These are phyloP conservation scores for Crassisporium funariophilum DNA, from an alignment of 768 basidiomycete species.

Conservation along the genomic window DNA sequence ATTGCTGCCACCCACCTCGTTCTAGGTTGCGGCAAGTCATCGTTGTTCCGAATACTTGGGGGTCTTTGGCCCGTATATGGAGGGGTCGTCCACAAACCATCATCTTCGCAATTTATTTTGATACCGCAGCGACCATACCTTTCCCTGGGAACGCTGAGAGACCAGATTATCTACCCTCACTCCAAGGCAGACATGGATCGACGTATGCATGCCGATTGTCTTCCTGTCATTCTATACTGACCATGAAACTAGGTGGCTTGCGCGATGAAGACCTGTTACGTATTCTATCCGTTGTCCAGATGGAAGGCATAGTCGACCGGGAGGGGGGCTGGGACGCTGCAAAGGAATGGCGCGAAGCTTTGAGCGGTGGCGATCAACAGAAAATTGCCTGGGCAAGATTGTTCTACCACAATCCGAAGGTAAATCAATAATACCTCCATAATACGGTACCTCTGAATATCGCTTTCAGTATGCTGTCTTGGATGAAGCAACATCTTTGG, in stretches of 20 bases:
- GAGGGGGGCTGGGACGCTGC: conserved; percentile 95
- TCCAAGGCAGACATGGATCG: conserved; percentile 76
- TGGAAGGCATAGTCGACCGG: conserved; percentile 84
- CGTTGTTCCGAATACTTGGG: conserved; percentile 93
- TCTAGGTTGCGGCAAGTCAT: conserved; percentile 83
- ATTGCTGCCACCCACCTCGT: conserved; percentile 1
- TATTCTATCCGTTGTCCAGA: conserved; percentile 78
- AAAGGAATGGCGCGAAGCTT: conserved; percentile 91
- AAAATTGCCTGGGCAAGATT: conserved; percentile 96
- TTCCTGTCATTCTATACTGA: neutral
- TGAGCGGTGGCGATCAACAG: conserved; percentile 96
- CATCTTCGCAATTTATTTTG: conserved; percentile 85
- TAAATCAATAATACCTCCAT: conserved; percentile 26
- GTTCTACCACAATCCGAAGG: conserved; percentile 95
- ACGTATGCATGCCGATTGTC: conserved; percentile 46
- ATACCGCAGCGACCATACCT: conserved; percentile 97
- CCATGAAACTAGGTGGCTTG: conserved; percentile 52
- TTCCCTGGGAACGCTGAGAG: conserved; percentile 89
- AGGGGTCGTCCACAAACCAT: conserved; percentile 88
- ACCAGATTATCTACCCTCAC: conserved; percentile 97
- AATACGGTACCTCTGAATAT: neutral
- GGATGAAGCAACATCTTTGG: conserved; percentile 95
- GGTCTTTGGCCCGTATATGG: conserved; percentile 91
- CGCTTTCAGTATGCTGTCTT: conserved; percentile 83
- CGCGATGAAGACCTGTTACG: conserved; percentile 74